Evolutionary conservation across 108 stramenopile species (phyloP).

Genomic region (Nannochloropsis granulata): DNA sequence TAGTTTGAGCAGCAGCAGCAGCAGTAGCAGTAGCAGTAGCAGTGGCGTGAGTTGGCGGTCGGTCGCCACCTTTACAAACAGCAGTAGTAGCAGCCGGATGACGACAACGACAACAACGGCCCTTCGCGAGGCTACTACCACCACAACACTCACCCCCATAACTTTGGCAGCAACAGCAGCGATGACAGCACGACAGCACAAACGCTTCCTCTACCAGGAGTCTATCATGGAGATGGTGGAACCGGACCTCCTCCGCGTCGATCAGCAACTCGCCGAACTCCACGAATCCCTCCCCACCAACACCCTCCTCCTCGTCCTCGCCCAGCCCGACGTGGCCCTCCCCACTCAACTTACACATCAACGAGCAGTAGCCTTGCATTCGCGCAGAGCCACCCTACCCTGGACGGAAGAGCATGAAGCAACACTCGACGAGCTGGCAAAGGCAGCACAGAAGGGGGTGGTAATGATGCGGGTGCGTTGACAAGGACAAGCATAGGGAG

Average conservation of each 20-base stretch:
- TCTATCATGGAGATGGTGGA: background rate
- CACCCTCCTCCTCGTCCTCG: background rate
- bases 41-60: too few relatives aligned
- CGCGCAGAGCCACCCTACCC: background rate
- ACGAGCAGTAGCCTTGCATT: background rate
- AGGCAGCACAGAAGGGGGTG: background rate
- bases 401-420: background rate
- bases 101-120: background rate
- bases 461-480: background rate
- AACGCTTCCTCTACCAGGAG: background rate
- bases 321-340: background rate
- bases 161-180: background rate
- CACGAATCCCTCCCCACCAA: background rate
- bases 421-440: background rate
- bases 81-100: background rate
- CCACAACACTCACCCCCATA: background rate
- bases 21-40: background rate
- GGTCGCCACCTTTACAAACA: background rate
- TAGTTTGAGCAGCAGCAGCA: background rate
- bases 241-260: background rate
- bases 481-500: background rate
- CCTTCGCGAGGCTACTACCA: background rate
- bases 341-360: background rate
- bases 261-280: background rate
- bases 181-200: background rate